These are phyloP conservation scores for Acacia melanoxylon DNA, from an alignment of 306 rosid genomes.

Conservation along the genomic window DNA sequence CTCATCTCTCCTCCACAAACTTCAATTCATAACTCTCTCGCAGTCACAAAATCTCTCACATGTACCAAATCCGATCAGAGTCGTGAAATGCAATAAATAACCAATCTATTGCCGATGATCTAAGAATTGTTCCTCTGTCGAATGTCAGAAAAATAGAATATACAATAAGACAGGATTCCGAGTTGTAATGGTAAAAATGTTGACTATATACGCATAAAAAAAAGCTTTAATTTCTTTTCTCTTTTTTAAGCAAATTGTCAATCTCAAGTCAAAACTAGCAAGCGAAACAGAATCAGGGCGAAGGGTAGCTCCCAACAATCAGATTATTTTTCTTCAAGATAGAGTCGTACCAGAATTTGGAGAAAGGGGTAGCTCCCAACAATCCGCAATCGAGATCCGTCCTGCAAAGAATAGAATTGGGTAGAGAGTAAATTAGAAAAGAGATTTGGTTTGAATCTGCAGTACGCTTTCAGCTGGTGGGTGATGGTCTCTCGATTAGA, in stretches of 20 bases:
- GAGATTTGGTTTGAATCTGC: not conserved
- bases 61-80: conserved; percentile 33
- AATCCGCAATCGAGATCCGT: conserved; percentile 3
- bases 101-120: conserved; percentile 12
- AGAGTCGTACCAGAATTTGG: not conserved
- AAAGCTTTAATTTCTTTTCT: not conserved
- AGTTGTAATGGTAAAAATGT: not conserved
- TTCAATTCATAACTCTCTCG: conserved; percentile 45
- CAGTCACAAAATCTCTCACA: not conserved
- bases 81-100: conserved; percentile 14
- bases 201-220: not conserved
- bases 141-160: not conserved
- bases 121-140: not conserved
- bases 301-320: too few species aligned
- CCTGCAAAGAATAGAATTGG: not conserved
- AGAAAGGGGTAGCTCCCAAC: not conserved
- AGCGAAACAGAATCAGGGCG: conserved; percentile 17
- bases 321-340: not conserved
- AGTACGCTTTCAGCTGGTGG: not conserved
- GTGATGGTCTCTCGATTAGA: not conserved
- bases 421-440: not conserved
- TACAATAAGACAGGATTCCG: not conserved
- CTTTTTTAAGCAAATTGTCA: conserved; percentile 4
- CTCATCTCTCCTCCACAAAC: conserved; percentile 60
- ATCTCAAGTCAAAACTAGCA: conserved; percentile 15